Percentiles rank a stretch among this genome's conserved stretches.
Conservation (phyloP, 768 basidiomycete genomes). For the Agaricus bisporus region DNA sequence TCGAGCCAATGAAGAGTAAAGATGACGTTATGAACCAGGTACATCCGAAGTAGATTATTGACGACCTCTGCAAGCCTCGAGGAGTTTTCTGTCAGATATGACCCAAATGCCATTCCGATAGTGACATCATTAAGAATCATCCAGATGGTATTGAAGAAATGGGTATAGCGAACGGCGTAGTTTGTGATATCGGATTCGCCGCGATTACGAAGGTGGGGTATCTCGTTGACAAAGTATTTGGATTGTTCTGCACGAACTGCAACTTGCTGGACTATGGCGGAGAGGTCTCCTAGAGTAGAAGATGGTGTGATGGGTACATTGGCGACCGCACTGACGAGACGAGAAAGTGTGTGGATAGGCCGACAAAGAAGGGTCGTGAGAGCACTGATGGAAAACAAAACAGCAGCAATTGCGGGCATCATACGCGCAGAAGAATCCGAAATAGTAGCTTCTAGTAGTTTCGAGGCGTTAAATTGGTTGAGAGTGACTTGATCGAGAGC, state of each 20-base stretch:
- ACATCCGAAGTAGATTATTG: not conserved
- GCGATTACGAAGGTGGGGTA: slow-evolving; percentile 30
- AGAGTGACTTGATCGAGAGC: slow-evolving; percentile 1
- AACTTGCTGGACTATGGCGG: slow-evolving; percentile 44
- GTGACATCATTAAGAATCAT: slow-evolving; percentile 86
- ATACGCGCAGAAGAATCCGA: slow-evolving; percentile 1
- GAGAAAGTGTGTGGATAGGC: slow-evolving; percentile 1
- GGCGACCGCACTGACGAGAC: not conserved
- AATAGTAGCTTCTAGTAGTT: not conserved
- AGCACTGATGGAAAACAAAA: slow-evolving; percentile 8
- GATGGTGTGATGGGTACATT: not conserved
- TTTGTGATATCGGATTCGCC: slow-evolving; percentile 28
- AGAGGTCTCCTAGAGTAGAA: not conserved
- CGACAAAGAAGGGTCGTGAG: slow-evolving; percentile 2
- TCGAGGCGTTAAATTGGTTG: slow-evolving; percentile 9
- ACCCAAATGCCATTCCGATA: slow-evolving; percentile 67
- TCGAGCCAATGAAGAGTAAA: slow-evolving; percentile 78
- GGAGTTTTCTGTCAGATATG: slow-evolving; percentile 67
- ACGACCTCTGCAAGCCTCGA: slow-evolving; percentile 30
- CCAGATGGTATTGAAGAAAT: slow-evolving; percentile 93
- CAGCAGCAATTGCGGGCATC: slow-evolving; percentile 4
- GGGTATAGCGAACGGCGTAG: slow-evolving; percentile 60
- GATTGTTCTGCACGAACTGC: slow-evolving; percentile 51
- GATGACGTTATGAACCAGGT: slow-evolving; percentile 29
- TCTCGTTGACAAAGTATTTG: slow-evolving; percentile 35